Evolutionary conservation across 352 stramenopile genomes (phyloP).

Genomic region (Pythium aquatile): DNA sequence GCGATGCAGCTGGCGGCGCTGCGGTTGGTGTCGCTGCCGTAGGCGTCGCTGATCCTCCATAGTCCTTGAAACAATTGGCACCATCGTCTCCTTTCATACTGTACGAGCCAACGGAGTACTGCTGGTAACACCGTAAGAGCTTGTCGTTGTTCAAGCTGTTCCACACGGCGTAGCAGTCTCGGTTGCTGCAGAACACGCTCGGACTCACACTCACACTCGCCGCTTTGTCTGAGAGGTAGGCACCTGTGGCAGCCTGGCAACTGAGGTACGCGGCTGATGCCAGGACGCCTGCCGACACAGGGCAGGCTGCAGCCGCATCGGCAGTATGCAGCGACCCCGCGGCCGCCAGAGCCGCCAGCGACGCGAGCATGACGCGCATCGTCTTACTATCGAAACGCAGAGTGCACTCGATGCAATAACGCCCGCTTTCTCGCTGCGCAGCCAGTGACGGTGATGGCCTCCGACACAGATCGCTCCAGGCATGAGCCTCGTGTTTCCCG

Average conservation of each 20-base stretch:
- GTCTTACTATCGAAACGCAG: neutral
- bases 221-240: neutral
- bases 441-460: neutral
- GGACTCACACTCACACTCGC: neutral
- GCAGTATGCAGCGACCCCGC: neutral
- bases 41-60: neutral
- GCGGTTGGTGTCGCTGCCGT: neutral
- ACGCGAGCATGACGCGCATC: neutral
- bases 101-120: neutral
- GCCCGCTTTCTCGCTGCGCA: neutral
- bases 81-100: neutral
- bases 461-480: neutral
- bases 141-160: neutral
- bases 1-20: neutral
- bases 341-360: neutral
- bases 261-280: neutral
- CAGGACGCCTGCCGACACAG: neutral
- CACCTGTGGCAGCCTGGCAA: neutral
- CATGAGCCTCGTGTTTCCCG: neutral
- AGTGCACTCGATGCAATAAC: neutral
- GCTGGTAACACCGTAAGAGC: neutral
- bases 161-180: neutral
- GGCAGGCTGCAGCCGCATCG: neutral
- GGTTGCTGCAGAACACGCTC: neutral
- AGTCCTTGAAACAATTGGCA: neutral